Conservation (phyloP, 2,329 filamentous ascomycete genomes). For the Penicillium sclerotigenum region DNA sequence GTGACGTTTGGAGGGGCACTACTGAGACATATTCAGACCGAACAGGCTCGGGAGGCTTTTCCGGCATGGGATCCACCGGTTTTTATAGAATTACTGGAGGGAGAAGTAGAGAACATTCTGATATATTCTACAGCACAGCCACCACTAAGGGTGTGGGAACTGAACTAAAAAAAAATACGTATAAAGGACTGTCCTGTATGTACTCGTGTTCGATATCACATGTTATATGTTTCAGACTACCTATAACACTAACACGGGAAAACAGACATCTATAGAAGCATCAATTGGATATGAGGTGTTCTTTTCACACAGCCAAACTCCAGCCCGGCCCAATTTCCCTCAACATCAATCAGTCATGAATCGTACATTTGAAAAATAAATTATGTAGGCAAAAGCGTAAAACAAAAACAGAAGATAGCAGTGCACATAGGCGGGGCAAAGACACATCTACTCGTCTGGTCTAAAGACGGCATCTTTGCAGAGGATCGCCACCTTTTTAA, state of each 20-base stretch:
- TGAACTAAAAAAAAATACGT: background rate
- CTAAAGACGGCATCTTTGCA: conserved; percentile 80
- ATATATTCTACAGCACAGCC: background rate
- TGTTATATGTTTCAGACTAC: background rate
- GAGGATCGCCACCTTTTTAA: conserved; percentile 88
- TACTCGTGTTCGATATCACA: background rate
- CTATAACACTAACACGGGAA: background rate
- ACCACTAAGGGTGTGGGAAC: background rate
- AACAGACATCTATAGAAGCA: background rate
- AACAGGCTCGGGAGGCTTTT: background rate
- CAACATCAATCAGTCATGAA: conserved; percentile 9
- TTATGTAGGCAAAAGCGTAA: background rate
- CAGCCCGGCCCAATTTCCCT: background rate
- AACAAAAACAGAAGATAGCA: background rate
- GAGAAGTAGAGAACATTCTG: background rate
- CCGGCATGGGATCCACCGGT: background rate
- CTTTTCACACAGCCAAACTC: conserved; percentile 7
- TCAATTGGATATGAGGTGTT: background rate
- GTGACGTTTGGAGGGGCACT: background rate
- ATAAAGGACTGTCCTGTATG: background rate
- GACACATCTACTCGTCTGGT: conserved; percentile 43
- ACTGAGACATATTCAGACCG: background rate
- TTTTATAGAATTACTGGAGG: background rate
- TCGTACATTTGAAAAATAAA: conserved; percentile 7
- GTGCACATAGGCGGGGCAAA: background rate